Evolutionary conservation across 2,329 filamentous ascomycete species (phyloP).

Genomic region (Trichophyton rubrum): DNA sequence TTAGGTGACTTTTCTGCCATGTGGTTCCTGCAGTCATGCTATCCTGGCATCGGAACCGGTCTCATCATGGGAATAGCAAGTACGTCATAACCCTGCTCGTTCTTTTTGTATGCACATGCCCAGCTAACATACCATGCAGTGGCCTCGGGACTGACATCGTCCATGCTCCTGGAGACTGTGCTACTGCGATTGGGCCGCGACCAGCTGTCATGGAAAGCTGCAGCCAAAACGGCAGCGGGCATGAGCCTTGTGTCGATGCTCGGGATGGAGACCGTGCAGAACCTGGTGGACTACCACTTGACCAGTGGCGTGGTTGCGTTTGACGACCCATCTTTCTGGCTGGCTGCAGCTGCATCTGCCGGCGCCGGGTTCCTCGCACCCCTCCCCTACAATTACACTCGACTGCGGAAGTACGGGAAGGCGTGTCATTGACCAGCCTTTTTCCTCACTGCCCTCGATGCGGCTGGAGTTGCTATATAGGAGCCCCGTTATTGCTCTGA

Average conservation of each 20-base stretch:
- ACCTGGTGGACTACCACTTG: constrained; percentile 43
- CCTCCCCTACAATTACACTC: constrained; percentile 15
- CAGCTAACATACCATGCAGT: constrained; percentile 27
- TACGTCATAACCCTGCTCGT: constrained; percentile 18
- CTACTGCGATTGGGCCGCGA: constrained; percentile 40
- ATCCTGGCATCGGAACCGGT: constrained; percentile 36
- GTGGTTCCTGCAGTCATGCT: constrained; percentile 42
- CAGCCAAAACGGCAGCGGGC: constrained; percentile 42
- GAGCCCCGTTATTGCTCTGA: not conserved
- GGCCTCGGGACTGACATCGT: constrained; percentile 41
- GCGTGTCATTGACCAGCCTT: constrained; percentile 12
- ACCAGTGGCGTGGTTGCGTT: constrained; percentile 41
- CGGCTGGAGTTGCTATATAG: not conserved
- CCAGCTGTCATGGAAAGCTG: constrained; percentile 34
- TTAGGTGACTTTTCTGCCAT: constrained; percentile 45
- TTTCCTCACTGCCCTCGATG: not conserved
- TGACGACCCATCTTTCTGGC: constrained; percentile 40
- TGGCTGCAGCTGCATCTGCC: constrained; percentile 30
- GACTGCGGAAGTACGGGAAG: constrained; percentile 14
- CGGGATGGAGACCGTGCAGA: constrained; percentile 46
- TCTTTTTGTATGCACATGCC: not conserved
- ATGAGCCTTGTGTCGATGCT: constrained; percentile 50
- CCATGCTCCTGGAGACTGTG: constrained; percentile 41
- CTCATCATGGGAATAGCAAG: constrained; percentile 43
- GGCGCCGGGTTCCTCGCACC: constrained; percentile 14